Evolutionary conservation across 2,329 filamentous ascomycete genomes (phyloP).

Genomic region (Coniochaeta prunicola): DNA sequence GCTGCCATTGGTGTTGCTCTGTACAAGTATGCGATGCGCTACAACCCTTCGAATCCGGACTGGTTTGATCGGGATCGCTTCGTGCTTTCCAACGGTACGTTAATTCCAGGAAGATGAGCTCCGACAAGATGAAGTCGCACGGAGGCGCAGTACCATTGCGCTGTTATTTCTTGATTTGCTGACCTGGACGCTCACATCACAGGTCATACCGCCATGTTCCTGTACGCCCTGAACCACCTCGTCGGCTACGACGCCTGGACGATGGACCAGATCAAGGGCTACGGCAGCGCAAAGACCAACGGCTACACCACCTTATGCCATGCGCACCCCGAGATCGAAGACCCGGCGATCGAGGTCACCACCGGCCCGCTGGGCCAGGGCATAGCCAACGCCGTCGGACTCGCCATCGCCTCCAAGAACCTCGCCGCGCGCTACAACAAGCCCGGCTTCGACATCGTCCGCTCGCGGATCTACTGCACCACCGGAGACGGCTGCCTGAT

Average conservation of each 20-base stretch:
- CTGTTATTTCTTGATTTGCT: not conserved
- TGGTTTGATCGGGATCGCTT: slow-evolving; percentile 59
- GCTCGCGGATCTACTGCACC: slow-evolving; percentile 46
- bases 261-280: slow-evolving; percentile 48
- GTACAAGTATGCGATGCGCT: slow-evolving; percentile 57
- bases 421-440: slow-evolving; percentile 42
- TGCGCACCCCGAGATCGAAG: slow-evolving; percentile 47
- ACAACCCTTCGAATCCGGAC: slow-evolving; percentile 43
- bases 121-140: not conserved
- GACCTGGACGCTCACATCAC: not conserved
- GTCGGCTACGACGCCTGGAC: slow-evolving; percentile 48
- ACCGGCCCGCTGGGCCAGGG: slow-evolving; percentile 51
- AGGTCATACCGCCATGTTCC: slow-evolving; percentile 47
- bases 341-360: slow-evolving; percentile 48
- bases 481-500: slow-evolving; percentile 47
- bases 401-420: slow-evolving; percentile 48
- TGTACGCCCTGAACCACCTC: slow-evolving; percentile 46
- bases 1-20: slow-evolving; percentile 52
- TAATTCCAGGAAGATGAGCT: not conserved
- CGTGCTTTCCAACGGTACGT: slow-evolving; percentile 47
- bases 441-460: slow-evolving; percentile 37
- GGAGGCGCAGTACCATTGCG: not conserved
- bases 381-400: slow-evolving; percentile 47
- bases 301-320: slow-evolving; percentile 40
- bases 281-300: slow-evolving; percentile 29